Evolutionary conservation across 441 rosid species (phyloP).

Genomic region (Mallotus repandus): DNA sequence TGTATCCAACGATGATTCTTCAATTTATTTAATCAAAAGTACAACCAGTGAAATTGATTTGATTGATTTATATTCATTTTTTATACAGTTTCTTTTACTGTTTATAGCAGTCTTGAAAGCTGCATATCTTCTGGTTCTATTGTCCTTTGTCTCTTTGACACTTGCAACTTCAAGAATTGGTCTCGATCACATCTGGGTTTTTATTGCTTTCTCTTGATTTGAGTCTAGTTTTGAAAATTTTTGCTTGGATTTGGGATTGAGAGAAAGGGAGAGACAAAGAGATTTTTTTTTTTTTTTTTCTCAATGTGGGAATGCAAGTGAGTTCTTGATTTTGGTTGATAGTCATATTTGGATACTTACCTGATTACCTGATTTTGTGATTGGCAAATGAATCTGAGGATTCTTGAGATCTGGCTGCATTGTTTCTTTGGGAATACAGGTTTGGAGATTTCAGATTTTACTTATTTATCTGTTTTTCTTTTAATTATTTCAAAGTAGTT

Average conservation of each 20-base stretch:
- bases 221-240: background rate
- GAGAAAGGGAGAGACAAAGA: background rate
- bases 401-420: slow-evolving; percentile 48
- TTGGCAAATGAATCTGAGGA: slow-evolving; percentile 58
- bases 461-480: background rate
- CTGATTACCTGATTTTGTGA: slow-evolving; percentile 28
- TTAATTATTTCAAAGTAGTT: background rate
- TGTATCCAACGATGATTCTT: slow-evolving; percentile 66
- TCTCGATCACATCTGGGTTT: slow-evolving; percentile 28
- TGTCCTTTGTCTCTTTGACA: slow-evolving; percentile 19
- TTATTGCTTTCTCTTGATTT: slow-evolving; percentile 6
- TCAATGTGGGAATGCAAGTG: slow-evolving; percentile 39
- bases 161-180: slow-evolving; percentile 19
- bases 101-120: slow-evolving; percentile 8
- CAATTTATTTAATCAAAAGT: slow-evolving; percentile 36
- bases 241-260: background rate
- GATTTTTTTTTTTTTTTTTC: slow-evolving; percentile 2
- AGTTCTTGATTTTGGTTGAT: slow-evolving; percentile 22
- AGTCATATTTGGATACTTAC: slow-evolving; percentile 15
- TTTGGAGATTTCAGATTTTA: slow-evolving; percentile 21
- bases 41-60: slow-evolving; percentile 27
- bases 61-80: slow-evolving; percentile 17
- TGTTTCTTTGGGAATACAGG: slow-evolving; percentile 44
- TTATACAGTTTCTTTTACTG: slow-evolving; percentile 17
- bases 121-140: slow-evolving; percentile 11